A percentile compares a stretch with the other conserved stretches of the same genome.
Conservation (phyloP, 2,329 filamentous ascomycete species). For the Chaetothyriales sp. region DNA sequence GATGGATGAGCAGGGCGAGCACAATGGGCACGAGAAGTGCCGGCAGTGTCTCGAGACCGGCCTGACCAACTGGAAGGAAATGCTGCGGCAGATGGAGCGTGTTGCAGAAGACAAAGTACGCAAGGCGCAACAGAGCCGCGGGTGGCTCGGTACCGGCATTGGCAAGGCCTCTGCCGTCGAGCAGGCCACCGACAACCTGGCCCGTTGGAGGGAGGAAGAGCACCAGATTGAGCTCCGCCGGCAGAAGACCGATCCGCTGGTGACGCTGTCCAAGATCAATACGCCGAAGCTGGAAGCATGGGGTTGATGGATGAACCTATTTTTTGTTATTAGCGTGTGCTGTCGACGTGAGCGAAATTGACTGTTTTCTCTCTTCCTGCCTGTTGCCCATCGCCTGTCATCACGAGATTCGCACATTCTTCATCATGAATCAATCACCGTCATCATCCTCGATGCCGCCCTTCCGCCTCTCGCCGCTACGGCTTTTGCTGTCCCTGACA, state of each 20-base stretch:
- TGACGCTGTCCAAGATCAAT: slow-evolving; percentile 5
- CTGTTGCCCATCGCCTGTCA: not conserved
- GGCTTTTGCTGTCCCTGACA: not conserved
- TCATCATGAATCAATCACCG: not conserved
- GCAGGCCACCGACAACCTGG: slow-evolving; percentile 9
- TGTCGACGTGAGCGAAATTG: not conserved
- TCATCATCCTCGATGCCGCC: not conserved
- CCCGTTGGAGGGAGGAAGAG: slow-evolving; percentile 16
- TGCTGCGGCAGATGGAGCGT: slow-evolving; percentile 53
- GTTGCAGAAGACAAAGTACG: slow-evolving; percentile 34
- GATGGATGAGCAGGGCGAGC: slow-evolving; percentile 21
- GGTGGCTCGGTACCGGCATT: slow-evolving; percentile 24
- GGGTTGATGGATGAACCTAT: slow-evolving; percentile 4
- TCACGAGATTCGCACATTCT: not conserved
- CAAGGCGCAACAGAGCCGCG: slow-evolving; percentile 17
- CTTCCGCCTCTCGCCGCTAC: not conserved
- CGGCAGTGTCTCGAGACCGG: slow-evolving; percentile 62
- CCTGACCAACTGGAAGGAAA: slow-evolving; percentile 66
- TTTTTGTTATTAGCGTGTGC: not conserved
- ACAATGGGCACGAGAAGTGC: slow-evolving; percentile 45
- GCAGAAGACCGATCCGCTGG: slow-evolving; percentile 15
- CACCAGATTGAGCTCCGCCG: slow-evolving; percentile 14
- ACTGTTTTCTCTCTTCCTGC: not conserved
- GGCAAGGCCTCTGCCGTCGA: slow-evolving; percentile 11
- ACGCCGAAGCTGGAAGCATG: slow-evolving; percentile 6